phyloP scores from a whole-genome alignment of 768 basidiomycete genomes.

The Dictyophora rubrovolvata region DNA sequence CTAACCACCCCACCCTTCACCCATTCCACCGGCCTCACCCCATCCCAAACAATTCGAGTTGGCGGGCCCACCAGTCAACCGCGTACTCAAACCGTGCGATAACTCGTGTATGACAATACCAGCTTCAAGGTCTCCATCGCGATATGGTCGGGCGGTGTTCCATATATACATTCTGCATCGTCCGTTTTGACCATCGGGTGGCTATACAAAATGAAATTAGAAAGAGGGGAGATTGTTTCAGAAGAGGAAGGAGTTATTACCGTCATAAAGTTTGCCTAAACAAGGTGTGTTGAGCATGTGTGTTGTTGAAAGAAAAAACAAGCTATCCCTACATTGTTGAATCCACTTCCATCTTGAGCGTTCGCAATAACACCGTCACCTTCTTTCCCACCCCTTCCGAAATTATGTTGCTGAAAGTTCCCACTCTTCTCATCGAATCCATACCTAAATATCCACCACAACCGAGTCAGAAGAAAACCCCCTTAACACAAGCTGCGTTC shows the following conservation, averaged over 20 bases:
- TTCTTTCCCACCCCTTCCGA: constrained; percentile 78
- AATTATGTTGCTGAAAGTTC: constrained; percentile 99
- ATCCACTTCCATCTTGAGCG: constrained; percentile 91
- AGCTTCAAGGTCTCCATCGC: constrained; percentile 92
- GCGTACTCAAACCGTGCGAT: constrained; percentile 84
- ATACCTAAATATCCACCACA: constrained; percentile 39
- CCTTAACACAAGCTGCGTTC: constrained; percentile 9
- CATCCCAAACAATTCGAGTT: constrained; percentile 92
- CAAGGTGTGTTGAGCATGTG: not conserved
- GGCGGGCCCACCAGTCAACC: constrained; percentile 86
- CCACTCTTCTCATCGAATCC: constrained; percentile 88
- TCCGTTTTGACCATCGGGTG: constrained; percentile 70
- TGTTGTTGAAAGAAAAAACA: constrained; percentile 16
- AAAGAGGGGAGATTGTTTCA: not conserved
- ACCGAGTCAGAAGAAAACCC: too few relatives aligned
- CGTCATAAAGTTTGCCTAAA: constrained; percentile 16
- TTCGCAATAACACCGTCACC: constrained; percentile 89
- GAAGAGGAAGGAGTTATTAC: too few relatives aligned
- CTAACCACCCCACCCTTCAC: constrained; percentile 87
- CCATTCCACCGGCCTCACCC: constrained; percentile 97
- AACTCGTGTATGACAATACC: constrained; percentile 94
- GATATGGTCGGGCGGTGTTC: constrained; percentile 82
- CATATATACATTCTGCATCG: constrained; percentile 96
- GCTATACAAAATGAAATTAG: constrained; percentile 35
- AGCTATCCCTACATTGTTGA: constrained; percentile 53